A percentile compares a stretch with the other conserved stretches of the same genome.
Evolutionary conservation across 805 yeast species (phyloP).

Genomic region (Zygotorulaspora florentina): DNA sequence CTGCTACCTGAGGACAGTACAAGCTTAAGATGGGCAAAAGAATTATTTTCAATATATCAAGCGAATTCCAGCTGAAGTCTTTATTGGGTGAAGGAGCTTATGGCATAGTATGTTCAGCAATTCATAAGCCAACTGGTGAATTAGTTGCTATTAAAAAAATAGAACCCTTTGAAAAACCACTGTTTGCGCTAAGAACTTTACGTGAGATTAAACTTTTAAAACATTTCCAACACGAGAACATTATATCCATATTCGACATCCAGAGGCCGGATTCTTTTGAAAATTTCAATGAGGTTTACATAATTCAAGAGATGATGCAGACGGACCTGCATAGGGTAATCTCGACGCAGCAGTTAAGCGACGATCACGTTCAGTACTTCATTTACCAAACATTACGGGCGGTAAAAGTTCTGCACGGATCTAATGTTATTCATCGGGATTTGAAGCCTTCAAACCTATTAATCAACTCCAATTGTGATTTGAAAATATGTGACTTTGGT

Average conservation of each 20-base stretch:
- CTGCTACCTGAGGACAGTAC: neutral
- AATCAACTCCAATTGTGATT: constrained; percentile 87
- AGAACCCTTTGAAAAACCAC: constrained; percentile 82
- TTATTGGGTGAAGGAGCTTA: constrained; percentile 96
- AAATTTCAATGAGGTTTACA: constrained; percentile 77
- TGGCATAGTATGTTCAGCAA: constrained; percentile 88
- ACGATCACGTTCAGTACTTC: constrained; percentile 92
- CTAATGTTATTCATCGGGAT: constrained; percentile 92
- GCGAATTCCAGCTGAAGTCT: constrained; percentile 78
- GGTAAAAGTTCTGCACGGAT: constrained; percentile 83
- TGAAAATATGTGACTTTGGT: constrained; percentile 93
- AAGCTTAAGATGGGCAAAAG: constrained; percentile 39
- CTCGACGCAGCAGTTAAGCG: constrained; percentile 74
- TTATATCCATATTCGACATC: constrained; percentile 82
- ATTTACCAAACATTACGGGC: constrained; percentile 89
- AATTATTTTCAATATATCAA: constrained; percentile 74
- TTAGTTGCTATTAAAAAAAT: constrained; percentile 95
- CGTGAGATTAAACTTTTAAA: constrained; percentile 84
- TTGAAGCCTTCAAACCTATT: constrained; percentile 84
- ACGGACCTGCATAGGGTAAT: constrained; percentile 82
- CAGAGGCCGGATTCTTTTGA: constrained; percentile 79
- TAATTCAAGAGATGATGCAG: constrained; percentile 85
- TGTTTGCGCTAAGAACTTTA: constrained; percentile 84
- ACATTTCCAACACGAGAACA: constrained; percentile 91
- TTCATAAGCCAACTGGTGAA: constrained; percentile 79